Percentiles rank a stretch among this genome's conserved stretches.
Evolutionary conservation across 176 grass and related monocot genomes (phyloP).

Genomic region (Oryza coarctata): DNA sequence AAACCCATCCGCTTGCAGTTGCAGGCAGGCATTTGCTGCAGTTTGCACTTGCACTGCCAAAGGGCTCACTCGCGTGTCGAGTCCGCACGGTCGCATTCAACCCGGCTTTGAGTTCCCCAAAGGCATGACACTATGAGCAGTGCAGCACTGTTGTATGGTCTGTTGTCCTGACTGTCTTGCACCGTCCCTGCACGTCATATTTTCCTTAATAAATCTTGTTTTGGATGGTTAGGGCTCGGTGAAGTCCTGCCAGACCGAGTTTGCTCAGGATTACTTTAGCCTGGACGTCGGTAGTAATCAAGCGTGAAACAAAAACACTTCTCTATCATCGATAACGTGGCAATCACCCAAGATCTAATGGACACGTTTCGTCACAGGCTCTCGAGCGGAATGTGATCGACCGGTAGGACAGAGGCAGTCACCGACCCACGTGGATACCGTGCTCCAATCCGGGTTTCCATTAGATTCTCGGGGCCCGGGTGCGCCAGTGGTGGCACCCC

Average conservation of each 20-base stretch:
- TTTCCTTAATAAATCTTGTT: too few species aligned
- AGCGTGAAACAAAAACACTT: neutral
- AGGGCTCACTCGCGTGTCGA: neutral
- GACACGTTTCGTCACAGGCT: slow-evolving; percentile 7
- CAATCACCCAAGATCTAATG: neutral
- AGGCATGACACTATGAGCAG: neutral
- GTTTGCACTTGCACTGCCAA: neutral
- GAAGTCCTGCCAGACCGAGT: too few species aligned
- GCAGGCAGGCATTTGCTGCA: neutral
- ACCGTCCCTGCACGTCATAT: too few species aligned
- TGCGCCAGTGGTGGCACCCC: neutral
- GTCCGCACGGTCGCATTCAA: neutral
- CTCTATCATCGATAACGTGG: neutral
- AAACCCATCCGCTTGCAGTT: neutral
- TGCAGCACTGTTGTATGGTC: neutral
- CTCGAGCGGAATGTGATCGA: neutral
- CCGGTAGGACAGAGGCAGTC: neutral
- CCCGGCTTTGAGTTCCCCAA: neutral
- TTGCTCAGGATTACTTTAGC: neutral
- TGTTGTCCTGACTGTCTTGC: neutral
- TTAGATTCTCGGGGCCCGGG: slow-evolving; percentile 43
- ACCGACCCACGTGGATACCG: slow-evolving; percentile 14
- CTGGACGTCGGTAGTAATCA: neutral
- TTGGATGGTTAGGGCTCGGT: too few species aligned
- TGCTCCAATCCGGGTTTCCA: slow-evolving; percentile 21